Evolutionary conservation across 345 rosid species (phyloP), one percentile per base, ranked within the genome.

Genomic region (Gossypium turneri): DNA sequence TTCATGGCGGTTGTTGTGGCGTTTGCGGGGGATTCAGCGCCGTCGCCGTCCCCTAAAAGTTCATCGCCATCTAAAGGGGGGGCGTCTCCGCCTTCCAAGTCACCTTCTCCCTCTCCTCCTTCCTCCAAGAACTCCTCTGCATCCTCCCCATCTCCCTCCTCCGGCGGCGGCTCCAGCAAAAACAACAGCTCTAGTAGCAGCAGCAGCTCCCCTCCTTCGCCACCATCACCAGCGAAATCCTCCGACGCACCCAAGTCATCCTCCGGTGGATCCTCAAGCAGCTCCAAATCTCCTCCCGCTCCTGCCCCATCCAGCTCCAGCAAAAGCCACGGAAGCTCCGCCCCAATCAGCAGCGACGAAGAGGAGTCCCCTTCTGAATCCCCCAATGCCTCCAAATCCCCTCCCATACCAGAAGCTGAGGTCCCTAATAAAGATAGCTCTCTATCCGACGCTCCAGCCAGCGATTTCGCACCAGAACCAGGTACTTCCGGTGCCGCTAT

Each of bases 1-100:
- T 67, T 77, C 53, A 34, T 85, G 61, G 82, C 50, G 5, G 59
- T 82, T n/a, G 87, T 67, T 4, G 73, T 67, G 2, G 76, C n/a
- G 9, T 85, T 78, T 15, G 82, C 88, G 1, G 86, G 85, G 0
- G 80, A 83, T 48, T 13, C 45, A 0, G 70, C 85, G 52, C 86
- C 86, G 0, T 50, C 86, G 0, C 79, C 83, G 0, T 60, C 81
- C 0, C 79, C 80, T 57, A 27, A 11, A 27, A 22, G 62, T 51
- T 73, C 84, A 24, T 19, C 50, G 59, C 6, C 81, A 0, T 56
- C 82, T n/a, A 62, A 79, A 1, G 72, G 29, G 2, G 62, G 27
- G 7, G 11, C 85, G 2, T 12, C 80, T 2, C 43, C 83, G 4
- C 71, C 83, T 44, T 67, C 86, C 11, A 82, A 85, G 6, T 34